phyloP scores from a whole-genome alignment of 2,329 filamentous ascomycete genomes.

The Alternaria rosae region DNA sequence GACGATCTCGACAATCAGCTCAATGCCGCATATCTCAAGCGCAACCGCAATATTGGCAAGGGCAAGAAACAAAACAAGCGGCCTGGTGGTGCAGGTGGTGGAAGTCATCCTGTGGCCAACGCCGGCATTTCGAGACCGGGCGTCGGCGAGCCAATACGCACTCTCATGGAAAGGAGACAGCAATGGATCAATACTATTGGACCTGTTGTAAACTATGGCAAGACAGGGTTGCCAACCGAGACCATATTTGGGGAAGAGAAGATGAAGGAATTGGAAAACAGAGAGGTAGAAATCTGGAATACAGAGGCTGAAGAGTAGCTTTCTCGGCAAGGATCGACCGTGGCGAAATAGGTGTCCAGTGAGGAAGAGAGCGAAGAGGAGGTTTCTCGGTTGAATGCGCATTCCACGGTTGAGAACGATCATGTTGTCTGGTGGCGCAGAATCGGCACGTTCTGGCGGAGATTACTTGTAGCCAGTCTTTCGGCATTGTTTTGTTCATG shows the following conservation, averaged over 20 bases:
- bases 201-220: conserved; percentile 86
- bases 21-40: conserved; percentile 93
- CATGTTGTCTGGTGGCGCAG: not conserved
- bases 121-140: conserved; percentile 55
- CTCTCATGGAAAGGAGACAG: conserved; percentile 87
- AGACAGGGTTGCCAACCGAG: conserved; percentile 76
- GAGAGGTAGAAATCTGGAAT: conserved; percentile 82
- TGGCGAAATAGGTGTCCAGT: not conserved
- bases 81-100: conserved; percentile 76
- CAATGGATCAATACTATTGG: conserved; percentile 93
- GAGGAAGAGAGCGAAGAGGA: not conserved
- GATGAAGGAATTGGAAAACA: conserved; percentile 77
- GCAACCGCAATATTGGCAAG: conserved; percentile 92
- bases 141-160: conserved; percentile 90
- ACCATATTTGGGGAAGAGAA: conserved; percentile 76
- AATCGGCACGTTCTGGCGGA: not conserved
- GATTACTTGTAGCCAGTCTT: not conserved
- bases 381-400: not conserved
- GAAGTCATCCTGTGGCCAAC: conserved; percentile 62
- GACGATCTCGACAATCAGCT: conserved; percentile 96
- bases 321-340: not conserved
- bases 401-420: not conserved
- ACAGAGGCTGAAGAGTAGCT: conserved; percentile 71
- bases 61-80: conserved; percentile 85
- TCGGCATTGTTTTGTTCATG: not conserved